Percentiles rank a stretch among this genome's conserved stretches.
Conservation (phyloP, 2,329 filamentous ascomycete genomes). For the Aspergillus chevalieri region DNA sequence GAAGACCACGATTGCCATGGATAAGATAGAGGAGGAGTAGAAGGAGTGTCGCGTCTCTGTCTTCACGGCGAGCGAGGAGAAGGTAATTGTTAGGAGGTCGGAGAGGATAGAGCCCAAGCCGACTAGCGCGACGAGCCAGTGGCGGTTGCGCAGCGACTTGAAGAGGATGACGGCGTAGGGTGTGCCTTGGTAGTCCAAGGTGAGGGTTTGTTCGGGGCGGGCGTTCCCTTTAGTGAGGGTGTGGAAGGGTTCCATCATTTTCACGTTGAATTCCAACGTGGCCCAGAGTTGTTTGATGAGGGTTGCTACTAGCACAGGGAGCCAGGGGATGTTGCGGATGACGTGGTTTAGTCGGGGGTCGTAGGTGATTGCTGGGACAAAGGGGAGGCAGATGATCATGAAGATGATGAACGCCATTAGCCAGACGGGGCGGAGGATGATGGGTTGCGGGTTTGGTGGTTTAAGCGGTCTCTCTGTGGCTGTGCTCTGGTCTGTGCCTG, state of each 20-base stretch:
- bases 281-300: slow-evolving; percentile 43
- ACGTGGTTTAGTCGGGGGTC: slow-evolving; percentile 27
- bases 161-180: slow-evolving; percentile 42
- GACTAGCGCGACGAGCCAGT: slow-evolving; percentile 42
- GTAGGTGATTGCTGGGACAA: slow-evolving; percentile 41
- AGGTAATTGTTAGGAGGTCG: slow-evolving; percentile 44
- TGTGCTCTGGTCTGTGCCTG: slow-evolving; percentile 26
- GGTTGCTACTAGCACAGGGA: slow-evolving; percentile 42
- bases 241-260: slow-evolving; percentile 45
- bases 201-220: slow-evolving; percentile 40
- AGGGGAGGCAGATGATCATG: slow-evolving; percentile 31
- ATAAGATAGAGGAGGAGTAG: slow-evolving; percentile 58
- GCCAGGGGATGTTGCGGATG: slow-evolving; percentile 38
- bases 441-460: slow-evolving; percentile 35
- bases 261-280: slow-evolving; percentile 43
- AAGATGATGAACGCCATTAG: slow-evolving; percentile 5
- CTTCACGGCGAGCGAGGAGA: slow-evolving; percentile 43
- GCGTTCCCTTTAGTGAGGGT: slow-evolving; percentile 41
- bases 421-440: slow-evolving; percentile 34
- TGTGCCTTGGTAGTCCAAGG: slow-evolving; percentile 45
- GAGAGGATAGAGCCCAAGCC: slow-evolving; percentile 40
- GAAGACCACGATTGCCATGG: slow-evolving; percentile 59
- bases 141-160: slow-evolving; percentile 37
- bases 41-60: slow-evolving; percentile 54
- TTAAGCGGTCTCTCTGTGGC: slow-evolving; percentile 21